Conservation (phyloP, 495 filamentous ascomycete genomes). For the Lindgomyces ingoldianus region DNA sequence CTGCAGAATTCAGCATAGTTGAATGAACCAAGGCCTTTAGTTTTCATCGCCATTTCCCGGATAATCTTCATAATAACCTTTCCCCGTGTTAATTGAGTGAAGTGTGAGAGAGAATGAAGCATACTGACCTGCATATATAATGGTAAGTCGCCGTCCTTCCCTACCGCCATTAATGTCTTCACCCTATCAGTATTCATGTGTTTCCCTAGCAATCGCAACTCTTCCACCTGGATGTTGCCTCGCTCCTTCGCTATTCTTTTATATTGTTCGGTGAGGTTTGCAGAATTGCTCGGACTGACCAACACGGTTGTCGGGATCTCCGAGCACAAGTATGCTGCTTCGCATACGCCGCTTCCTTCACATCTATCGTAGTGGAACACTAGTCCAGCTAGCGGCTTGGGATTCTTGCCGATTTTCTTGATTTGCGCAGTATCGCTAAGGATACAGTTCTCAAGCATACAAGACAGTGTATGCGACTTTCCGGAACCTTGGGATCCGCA, state of each 20-base stretch:
- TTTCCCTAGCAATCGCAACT: background rate
- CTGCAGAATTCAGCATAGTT: constrained; percentile 10
- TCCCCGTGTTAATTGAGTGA: background rate
- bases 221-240: background rate
- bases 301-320: background rate
- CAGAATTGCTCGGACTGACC: background rate
- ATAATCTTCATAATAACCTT: constrained; percentile 60
- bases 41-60: constrained; percentile 9
- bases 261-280: no score
- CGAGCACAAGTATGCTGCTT: background rate
- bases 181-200: background rate
- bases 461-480: constrained; percentile 72
- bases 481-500: constrained; percentile 76
- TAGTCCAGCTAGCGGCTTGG: constrained; percentile 61
- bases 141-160: constrained; percentile 46
- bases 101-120: no score
- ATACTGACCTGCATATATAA: constrained; percentile 60
- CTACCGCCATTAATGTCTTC: background rate
- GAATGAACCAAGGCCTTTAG: background rate
- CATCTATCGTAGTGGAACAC: constrained; percentile 69
- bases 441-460: constrained; percentile 70
- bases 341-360: background rate
- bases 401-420: constrained; percentile 11
- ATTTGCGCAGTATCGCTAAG: constrained; percentile 54
- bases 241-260: background rate